Base-by-base conservation (phyloP, 179 eudicot species). In the Spergularia azorica region DNA sequence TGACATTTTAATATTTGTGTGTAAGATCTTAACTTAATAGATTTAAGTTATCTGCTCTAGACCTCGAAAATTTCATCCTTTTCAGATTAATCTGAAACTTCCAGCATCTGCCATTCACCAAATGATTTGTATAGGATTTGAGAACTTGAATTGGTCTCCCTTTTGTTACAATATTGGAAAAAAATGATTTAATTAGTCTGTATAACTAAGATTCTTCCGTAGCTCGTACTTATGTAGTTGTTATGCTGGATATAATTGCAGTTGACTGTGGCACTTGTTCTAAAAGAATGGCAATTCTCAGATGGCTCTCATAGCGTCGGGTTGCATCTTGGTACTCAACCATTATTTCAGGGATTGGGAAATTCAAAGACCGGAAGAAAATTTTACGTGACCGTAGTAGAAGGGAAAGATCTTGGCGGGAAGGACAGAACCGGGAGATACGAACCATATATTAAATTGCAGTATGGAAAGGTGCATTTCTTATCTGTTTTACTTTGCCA, bases 211-310 rank as follows among this genome's bases (percentile, higher is more conserved):
- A 15, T 16, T 36, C 6, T 18, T 26, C 63, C 74, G 3, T 36
- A n/a, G 38, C 32, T 26, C 32, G 32, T 26, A 26, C 32, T 26
- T 1, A 26, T 26, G 32, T 1, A 26, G 32, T 26, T 26, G 32
- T 26, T 26, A 26, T 26, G 32, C 32, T 26, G 32, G 32, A 26
- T 26, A 26, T 26, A 1, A 26, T 26, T 88, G 84, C 93, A 95
- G 99, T 84, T 95, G 86, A 84, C 54, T 13, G 96, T 95, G 86
- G 85, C 78, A 79, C 97, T 95, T 77, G 84, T 88, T 58, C 73
- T 94, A 46, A 93, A 90, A 83, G 99, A 95, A 77, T 95, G 99
- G 98, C 99, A 89, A 72, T 91, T 90, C 77, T 75, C 97, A 7
- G 96, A 90, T 83, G 99, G 98, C 76, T 88, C 92, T 65, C 85